Base-by-base conservation (phyloP, 2,329 filamentous ascomycete species). In the Aspergillus chevalieri region DNA sequence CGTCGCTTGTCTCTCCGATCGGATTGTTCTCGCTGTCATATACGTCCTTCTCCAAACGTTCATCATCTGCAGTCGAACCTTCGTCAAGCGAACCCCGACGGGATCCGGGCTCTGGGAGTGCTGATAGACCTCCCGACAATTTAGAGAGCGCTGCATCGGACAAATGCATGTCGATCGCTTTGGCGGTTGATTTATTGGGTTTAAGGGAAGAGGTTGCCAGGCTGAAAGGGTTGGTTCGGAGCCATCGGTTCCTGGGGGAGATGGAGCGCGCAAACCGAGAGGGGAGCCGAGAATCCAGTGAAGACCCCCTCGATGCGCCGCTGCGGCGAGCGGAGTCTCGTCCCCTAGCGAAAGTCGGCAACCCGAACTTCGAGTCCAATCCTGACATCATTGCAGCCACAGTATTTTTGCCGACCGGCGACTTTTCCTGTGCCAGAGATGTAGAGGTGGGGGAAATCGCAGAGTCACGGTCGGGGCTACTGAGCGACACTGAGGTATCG, bases 111-210 rank as follows among this genome's bases (percentile, higher is more conserved):
- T 80, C 78, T n/a, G 83, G 78, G 19, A 88, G 72, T 46, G 76
- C 74, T 6, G 84, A 78, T 28, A 92, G 69, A 46, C 75, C 80
- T 24, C 86, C 84, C 15, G 81, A 78, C 4, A 84, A 83, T 26
- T 77, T 78, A 3, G 81, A 76, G 41, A 91, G 70, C 46, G 84
- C 83, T 9, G 85, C 85, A 62, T 91, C 85, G 1, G 86, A 89
- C 15, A 90, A 71, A 51, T 82, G 79, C 67, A 87, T 80, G 62
- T 90, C 85, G 46, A 89, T 72, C 1, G 80, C 65, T 43, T 79
- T 77, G 9, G 86, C 74, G 42, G 82, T 73, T 12, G 79, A 71
- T 42, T 71, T 75, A 64, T 64, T 63, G 28, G 65, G 54, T 54
- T 65, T 55, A 19, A 41, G 38, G 17, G 38, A 21, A 54, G 56